phyloP scores from a whole-genome alignment of 106 monocot species.

The Dendrobium officinale region DNA sequence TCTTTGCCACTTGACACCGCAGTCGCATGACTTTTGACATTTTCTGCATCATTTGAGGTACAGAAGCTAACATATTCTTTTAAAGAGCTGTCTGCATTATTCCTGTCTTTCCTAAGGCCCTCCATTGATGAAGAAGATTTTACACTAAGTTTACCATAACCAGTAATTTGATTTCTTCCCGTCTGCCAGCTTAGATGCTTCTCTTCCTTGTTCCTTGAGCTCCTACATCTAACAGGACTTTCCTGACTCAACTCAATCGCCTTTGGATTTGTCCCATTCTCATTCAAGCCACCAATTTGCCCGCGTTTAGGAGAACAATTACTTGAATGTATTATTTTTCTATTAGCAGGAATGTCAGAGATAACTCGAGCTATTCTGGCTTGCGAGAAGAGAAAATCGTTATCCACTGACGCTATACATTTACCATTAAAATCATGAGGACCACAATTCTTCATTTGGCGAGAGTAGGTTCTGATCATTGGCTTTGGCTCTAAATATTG shows the following conservation, averaged over 20 bases:
- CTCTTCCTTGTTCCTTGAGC: constrained; percentile 3
- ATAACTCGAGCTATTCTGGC: constrained; percentile 22
- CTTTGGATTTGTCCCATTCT: constrained; percentile 7
- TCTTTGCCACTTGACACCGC: constrained; percentile 18
- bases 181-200: background rate
- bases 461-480: background rate
- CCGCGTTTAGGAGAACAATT: background rate
- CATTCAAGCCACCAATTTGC: background rate
- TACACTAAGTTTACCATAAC: background rate
- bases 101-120: background rate
- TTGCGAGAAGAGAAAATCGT: constrained; percentile 27
- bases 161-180: background rate
- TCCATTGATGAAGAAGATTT: background rate
- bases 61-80: background rate
- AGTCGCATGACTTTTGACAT: background rate
- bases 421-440: background rate
- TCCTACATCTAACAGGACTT: constrained; percentile 12
- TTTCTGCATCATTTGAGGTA: background rate
- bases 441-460: background rate
- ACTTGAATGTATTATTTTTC: background rate
- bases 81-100: background rate
- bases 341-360: background rate
- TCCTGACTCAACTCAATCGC: constrained; percentile 7
- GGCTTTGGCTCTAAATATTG: constrained; percentile 4
- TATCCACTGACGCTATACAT: constrained; percentile 4